Base-by-base conservation (phyloP, 2,329 filamentous ascomycete genomes). In the Trichoderma brevicompactum region DNA sequence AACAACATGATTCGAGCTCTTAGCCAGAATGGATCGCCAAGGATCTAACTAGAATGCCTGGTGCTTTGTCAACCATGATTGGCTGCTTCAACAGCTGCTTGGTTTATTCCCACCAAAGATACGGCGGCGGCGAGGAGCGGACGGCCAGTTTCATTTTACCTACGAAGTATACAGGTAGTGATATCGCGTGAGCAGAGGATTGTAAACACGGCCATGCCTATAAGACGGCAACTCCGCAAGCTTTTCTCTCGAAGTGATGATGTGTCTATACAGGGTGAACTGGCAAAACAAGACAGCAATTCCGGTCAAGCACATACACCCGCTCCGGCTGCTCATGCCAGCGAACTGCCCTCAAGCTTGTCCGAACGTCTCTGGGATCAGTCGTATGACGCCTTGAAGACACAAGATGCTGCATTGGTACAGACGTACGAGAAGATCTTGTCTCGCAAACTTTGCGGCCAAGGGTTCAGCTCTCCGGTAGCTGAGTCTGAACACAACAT, bases 401-500 rank as follows among this genome's bases (percentile, higher is more conserved):
- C 9, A 2, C 36, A 58, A 0, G 66, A 73, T 32, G 12, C 59
- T 5, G 41, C 67, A 15, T 36, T 71, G 12, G 64, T 71, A 3
- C 44, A 70, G 12, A 63, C 63, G 5, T 73, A 74, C 23, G 68
- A 73, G 54, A 60, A 68, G 34, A 63, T 73, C 1, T 28, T 72
- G 10, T 70, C 66, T 3, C 28, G 41, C 10, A 50, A 65, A 41
- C 67, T 71, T n/a, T 2, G 44, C 8, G n/a, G 64, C 5, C 52
- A 66, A 28, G 48, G 59, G 12, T 15, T 52, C n/a, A 52, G 7
- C 12, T 50, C 50, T n/a, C 36, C 23, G 13, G 50, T 19, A 17
- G 32, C 36, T 15, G 59, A 52, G 8, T 23, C 65, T 4, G 19
- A 40, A 3, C 2, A 52, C 13, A 66, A 68, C 17, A 32, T 44